A percentile compares a stretch with the other conserved stretches of the same genome.
Conservation (phyloP, 495 filamentous ascomycete genomes). For the Aspergillus coremiiformis region DNA sequence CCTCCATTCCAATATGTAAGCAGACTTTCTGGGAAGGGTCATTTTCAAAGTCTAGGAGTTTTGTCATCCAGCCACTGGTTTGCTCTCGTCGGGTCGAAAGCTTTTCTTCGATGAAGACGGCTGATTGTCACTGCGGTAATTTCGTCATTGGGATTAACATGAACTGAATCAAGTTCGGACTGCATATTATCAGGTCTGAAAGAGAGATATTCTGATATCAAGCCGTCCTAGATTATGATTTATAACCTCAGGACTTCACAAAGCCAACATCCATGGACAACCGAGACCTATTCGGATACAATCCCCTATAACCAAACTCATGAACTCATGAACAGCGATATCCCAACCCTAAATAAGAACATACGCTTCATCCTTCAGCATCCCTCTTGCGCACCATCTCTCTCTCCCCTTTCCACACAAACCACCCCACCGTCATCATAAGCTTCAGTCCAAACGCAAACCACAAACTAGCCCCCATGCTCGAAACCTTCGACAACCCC, state of each 20-base stretch:
- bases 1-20: constrained; percentile 29
- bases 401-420: constrained; percentile 24
- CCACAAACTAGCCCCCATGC: constrained; percentile 32
- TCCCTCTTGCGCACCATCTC: constrained; percentile 3
- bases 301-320: too few species aligned
- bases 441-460: constrained; percentile 32
- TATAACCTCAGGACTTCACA: too few species aligned
- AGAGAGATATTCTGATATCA: too few species aligned
- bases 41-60: constrained; percentile 36
- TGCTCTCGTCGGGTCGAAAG: constrained; percentile 32
- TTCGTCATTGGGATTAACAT: constrained; percentile 13
- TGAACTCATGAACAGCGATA: too few species aligned
- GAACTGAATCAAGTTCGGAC: background rate
- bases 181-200: background rate
- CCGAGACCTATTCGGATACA: too few species aligned
- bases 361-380: constrained; percentile 1
- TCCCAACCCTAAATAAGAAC: background rate
- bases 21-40: constrained; percentile 40
- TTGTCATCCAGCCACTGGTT: constrained; percentile 32
- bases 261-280: too few species aligned
- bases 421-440: constrained; percentile 23
- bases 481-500: constrained; percentile 23
- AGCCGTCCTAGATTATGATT: too few species aligned
- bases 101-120: constrained; percentile 32
- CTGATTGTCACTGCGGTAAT: constrained; percentile 41